phyloP scores from a whole-genome alignment of 116 monocot genomes.

The Cymodocea nodosa region DNA sequence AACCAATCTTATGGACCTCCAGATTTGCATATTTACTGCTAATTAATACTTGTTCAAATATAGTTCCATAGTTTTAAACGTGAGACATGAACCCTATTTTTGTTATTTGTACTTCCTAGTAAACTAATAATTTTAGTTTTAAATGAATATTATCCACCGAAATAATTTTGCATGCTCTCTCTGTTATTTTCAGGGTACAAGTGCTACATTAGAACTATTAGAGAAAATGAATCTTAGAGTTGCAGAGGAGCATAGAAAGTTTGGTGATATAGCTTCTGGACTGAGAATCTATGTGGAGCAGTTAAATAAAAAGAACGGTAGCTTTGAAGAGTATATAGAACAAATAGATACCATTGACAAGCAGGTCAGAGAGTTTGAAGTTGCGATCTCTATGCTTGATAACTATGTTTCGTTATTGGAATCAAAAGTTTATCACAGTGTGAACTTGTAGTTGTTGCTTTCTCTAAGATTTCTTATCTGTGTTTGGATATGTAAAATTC shows the following conservation, averaged over 20 bases:
- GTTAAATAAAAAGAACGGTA: constrained; percentile 51
- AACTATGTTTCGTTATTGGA: constrained; percentile 62
- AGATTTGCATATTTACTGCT: too few species aligned
- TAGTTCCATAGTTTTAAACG: too few species aligned
- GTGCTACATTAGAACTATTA: constrained; percentile 46
- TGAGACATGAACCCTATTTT: too few species aligned
- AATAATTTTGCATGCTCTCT: too few species aligned
- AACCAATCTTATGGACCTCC: too few species aligned
- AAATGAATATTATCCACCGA: too few species aligned
- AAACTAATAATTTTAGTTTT: too few species aligned
- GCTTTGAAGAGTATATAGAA: constrained; percentile 46
- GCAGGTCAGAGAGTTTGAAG: constrained; percentile 82
- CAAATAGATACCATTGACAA: constrained; percentile 71
- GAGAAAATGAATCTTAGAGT: constrained; percentile 83
- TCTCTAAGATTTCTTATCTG: not conserved
- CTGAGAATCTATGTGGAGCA: constrained; percentile 68
- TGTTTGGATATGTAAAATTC: too few species aligned
- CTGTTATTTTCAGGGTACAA: constrained; percentile 33
- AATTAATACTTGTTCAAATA: too few species aligned
- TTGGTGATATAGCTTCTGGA: constrained; percentile 61
- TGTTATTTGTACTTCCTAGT: too few species aligned
- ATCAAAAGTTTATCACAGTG: constrained; percentile 32
- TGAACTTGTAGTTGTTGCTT: not conserved
- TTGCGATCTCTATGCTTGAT: constrained; percentile 76
- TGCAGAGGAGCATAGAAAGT: constrained; percentile 52